These are phyloP conservation scores for Xylariaceae sp. DNA, from an alignment of 2,329 filamentous ascomycete species.

Conservation along the genomic window DNA sequence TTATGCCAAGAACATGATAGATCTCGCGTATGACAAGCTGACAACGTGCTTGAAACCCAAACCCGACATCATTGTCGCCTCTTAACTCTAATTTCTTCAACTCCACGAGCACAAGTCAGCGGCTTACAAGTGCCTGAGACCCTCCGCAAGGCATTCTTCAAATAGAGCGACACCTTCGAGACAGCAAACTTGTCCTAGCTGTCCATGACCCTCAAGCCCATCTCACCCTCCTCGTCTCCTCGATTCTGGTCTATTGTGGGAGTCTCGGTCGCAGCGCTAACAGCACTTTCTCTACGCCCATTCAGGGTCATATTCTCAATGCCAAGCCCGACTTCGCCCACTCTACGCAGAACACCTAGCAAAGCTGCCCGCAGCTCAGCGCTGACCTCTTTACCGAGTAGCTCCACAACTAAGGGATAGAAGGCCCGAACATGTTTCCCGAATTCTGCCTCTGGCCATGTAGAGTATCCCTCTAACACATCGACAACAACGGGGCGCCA, in stretches of 20 bases:
- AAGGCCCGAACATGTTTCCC: constrained; percentile 75
- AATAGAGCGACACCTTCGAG: no score
- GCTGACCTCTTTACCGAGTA: constrained; percentile 78
- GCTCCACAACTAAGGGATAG: constrained; percentile 79
- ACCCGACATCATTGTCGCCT: no score
- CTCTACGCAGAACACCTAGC: constrained; percentile 70
- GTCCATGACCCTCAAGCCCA: constrained; percentile 12
- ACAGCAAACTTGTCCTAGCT: constrained; percentile 5
- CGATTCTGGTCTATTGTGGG: constrained; percentile 11
- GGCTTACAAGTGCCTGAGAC: no score
- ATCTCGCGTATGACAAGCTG: no score
- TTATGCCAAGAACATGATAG: no score
- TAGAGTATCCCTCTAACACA: constrained; percentile 87
- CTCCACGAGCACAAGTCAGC: no score
- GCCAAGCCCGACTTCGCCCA: constrained; percentile 72
- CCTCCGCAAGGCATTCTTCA: no score
- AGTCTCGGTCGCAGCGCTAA: constrained; percentile 30
- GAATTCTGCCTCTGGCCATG: constrained; percentile 78
- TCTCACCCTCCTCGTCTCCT: constrained; percentile 23
- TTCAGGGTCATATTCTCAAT: constrained; percentile 46
- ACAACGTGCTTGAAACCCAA: no score
- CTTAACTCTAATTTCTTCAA: no score
- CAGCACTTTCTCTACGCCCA: constrained; percentile 38
- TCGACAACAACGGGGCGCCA: constrained; percentile 98
- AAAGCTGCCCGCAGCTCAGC: constrained; percentile 74